Evolutionary conservation across 371 early-diverging fungal genomes (phyloP).

Genomic region (Rhizopus microsporus): DNA sequence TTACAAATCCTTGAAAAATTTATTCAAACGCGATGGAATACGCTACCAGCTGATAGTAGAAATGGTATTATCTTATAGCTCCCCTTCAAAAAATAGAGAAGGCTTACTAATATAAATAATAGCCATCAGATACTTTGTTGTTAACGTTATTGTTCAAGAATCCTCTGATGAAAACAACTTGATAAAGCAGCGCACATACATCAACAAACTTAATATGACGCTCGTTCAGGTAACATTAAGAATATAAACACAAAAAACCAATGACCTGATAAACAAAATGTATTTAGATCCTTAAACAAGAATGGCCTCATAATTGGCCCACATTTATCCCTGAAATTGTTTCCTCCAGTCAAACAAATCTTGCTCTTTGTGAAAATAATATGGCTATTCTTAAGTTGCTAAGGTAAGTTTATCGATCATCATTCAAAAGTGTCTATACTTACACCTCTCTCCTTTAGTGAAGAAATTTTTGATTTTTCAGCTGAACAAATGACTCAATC

Average conservation of each 20-base stretch:
- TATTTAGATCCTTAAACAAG: constrained; percentile 96
- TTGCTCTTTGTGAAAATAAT: constrained; percentile 98
- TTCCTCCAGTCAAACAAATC: constrained; percentile 85
- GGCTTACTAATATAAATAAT: background rate
- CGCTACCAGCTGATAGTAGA: constrained; percentile 88
- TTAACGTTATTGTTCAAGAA: constrained; percentile 85
- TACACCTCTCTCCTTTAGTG: constrained; percentile 56
- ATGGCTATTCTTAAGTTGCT: constrained; percentile 97
- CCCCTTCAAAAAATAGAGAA: background rate
- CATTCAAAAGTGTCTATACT: background rate
- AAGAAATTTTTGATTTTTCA: constrained; percentile 98
- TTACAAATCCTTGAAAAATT: constrained; percentile 96
- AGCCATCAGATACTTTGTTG: constrained; percentile 95
- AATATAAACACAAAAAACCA: background rate
- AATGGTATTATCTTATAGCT: constrained; percentile 60
- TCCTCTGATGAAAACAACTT: constrained; percentile 82
- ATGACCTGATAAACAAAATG: background rate
- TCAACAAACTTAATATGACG: constrained; percentile 92
- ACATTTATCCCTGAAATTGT: constrained; percentile 98
- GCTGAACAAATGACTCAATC: constrained; percentile 97
- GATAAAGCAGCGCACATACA: constrained; percentile 69
- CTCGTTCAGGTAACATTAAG: constrained; percentile 80
- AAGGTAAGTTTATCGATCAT: constrained; percentile 55
- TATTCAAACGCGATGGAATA: constrained; percentile 97
- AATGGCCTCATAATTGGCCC: constrained; percentile 99